Evolutionary conservation across 2,329 filamentous ascomycete species (phyloP).

Genomic region (Apiospora sp.): DNA sequence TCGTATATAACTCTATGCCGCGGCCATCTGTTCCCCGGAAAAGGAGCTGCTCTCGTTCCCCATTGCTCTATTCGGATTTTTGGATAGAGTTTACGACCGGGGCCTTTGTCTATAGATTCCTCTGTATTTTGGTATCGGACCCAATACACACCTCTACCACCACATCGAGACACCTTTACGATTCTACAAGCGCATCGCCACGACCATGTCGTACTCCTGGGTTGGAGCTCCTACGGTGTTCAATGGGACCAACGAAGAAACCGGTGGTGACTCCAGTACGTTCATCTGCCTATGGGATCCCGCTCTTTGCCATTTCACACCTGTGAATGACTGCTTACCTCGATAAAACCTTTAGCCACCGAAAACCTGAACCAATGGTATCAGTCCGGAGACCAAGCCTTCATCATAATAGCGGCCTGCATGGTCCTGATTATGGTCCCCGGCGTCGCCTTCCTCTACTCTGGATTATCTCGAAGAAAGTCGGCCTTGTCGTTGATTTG

Average conservation of each 20-base stretch:
- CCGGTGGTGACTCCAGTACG: constrained; percentile 83
- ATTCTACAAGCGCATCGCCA: constrained; percentile 21
- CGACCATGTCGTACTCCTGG: constrained; percentile 64
- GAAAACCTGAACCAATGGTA: constrained; percentile 98
- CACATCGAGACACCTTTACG: background rate
- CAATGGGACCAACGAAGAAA: constrained; percentile 69
- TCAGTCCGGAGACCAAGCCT: constrained; percentile 89
- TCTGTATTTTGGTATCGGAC: background rate
- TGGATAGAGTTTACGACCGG: constrained; percentile 16
- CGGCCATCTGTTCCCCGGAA: background rate
- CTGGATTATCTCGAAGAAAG: constrained; percentile 95
- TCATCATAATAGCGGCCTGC: constrained; percentile 86
- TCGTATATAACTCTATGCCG: constrained; percentile 17
- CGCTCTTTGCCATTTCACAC: background rate
- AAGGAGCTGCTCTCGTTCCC: background rate
- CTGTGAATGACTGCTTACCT: constrained; percentile 10
- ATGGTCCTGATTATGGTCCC: constrained; percentile 98
- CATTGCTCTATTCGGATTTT: background rate
- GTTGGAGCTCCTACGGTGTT: constrained; percentile 65
- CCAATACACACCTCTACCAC: background rate
- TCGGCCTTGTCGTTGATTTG: constrained; percentile 97
- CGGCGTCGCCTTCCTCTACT: constrained; percentile 96
- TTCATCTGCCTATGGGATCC: constrained; percentile 34
- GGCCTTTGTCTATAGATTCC: constrained; percentile 9
- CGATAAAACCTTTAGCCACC: constrained; percentile 60